These are phyloP conservation scores for Penicillium coffeae DNA, from an alignment of 495 filamentous ascomycete species.

Conservation along the genomic window DNA sequence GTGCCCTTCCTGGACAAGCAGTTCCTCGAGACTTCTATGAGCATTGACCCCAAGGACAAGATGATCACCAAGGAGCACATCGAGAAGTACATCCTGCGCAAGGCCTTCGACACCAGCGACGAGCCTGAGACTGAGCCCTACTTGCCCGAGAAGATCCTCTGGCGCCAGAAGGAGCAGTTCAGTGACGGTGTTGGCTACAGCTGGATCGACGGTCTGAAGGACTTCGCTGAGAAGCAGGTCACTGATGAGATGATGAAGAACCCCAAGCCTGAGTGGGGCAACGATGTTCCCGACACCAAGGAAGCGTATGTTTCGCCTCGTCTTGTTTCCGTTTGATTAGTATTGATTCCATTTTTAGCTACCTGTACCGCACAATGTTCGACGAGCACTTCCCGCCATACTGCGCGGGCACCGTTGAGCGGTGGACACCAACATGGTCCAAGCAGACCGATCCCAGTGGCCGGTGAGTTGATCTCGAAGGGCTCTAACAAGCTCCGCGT, in stretches of 20 bases:
- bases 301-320: slow-evolving; percentile 65
- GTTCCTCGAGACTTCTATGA: slow-evolving; percentile 89
- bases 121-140: slow-evolving; percentile 76
- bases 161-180: slow-evolving; percentile 99
- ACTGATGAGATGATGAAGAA: slow-evolving; percentile 96
- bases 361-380: slow-evolving; percentile 98
- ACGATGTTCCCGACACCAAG: slow-evolving; percentile 89
- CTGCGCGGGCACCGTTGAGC: slow-evolving; percentile 88
- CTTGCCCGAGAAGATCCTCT: slow-evolving; percentile 90
- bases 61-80: slow-evolving; percentile 88
- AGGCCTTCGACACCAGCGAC: slow-evolving; percentile 91
- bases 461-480: slow-evolving; percentile 55
- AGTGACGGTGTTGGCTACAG: slow-evolving; percentile 97
- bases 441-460: slow-evolving; percentile 94
- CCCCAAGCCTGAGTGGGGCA: slow-evolving; percentile 92
- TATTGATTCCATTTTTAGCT: slow-evolving; percentile 47
- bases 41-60: slow-evolving; percentile 89
- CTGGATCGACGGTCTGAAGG: slow-evolving; percentile 97
- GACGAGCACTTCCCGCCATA: slow-evolving; percentile 95
- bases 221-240: slow-evolving; percentile 80
- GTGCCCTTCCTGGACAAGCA: slow-evolving; percentile 97
- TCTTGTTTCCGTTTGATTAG: not conserved
- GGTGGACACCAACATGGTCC: slow-evolving; percentile 97
- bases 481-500: not conserved
- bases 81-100: slow-evolving; percentile 96